phyloP scores from a whole-genome alignment of 225 moss, liverwort and hornwort species.

The Pleurozium schreberi region DNA sequence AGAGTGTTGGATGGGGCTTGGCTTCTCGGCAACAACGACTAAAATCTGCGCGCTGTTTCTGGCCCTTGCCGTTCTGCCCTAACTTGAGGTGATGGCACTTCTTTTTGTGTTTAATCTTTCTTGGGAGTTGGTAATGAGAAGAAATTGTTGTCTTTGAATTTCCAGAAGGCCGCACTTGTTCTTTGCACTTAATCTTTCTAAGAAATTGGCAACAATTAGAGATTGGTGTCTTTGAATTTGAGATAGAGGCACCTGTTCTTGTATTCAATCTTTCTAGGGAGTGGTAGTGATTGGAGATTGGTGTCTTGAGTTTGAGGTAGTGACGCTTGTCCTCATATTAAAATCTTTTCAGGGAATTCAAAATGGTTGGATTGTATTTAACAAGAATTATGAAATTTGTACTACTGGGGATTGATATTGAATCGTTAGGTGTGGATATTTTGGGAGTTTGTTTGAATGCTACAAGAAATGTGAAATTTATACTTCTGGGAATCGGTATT shows the following conservation, averaged over 20 bases:
- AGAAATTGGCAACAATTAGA: background rate
- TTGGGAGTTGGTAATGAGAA: background rate
- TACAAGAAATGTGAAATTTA: background rate
- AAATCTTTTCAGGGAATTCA: background rate
- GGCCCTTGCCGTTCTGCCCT: slow-evolving; percentile 27
- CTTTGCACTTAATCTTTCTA: background rate
- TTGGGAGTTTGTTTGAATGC: background rate
- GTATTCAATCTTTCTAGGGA: background rate
- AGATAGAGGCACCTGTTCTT: background rate
- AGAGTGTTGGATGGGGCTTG: background rate
- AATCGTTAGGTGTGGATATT: slow-evolving; percentile 14
- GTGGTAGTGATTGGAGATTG: background rate
- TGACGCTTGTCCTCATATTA: background rate
- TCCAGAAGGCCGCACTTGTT: background rate
- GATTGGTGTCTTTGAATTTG: background rate
- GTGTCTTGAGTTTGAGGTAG: background rate
- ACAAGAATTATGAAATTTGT: background rate
- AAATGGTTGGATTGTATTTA: background rate
- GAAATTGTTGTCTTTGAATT: background rate
- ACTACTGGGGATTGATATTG: background rate
- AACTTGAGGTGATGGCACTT: slow-evolving; percentile 3
- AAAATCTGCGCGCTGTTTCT: slow-evolving; percentile 22
- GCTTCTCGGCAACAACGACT: background rate
- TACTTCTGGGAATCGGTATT: background rate
- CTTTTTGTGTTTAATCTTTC: background rate